Evolutionary conservation across 495 filamentous ascomycete genomes (phyloP), one percentile per base, ranked within the genome.

Genomic region (Copromyces sp.): DNA sequence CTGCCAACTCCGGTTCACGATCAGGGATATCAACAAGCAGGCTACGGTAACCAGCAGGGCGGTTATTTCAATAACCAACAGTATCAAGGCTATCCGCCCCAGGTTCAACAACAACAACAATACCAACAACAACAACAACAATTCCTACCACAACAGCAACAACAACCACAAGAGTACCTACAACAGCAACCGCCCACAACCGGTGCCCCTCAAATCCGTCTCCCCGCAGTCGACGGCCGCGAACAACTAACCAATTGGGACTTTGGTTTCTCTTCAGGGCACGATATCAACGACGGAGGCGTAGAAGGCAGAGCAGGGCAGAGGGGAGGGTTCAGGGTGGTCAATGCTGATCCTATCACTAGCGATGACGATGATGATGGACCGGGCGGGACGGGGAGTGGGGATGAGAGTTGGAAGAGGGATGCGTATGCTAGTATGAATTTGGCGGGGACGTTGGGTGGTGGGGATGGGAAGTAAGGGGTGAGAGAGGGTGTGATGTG

Each of bases 201-300:
- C 69, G 70, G 59, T 69, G 53, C 80, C 72, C 80, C 83, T 37
- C 83, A 83, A 72, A 83, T 85, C 17, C 77, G 80, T 35, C 76
- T 86, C 37, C 82, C 84, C 0, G 78, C 83, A 3, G 78, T 82
- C 9, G 84, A 85, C 29, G 80, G 81, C 68, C 74, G 78, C 29
- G 80, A 80, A 73, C 74, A 74, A 32, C 70, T 81, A 20, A 78
- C 77, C 68, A 75, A 79, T 70, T 76, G 79, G 75, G 65, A 73
- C 24, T 14, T 16, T 14, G 24, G 12, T 0, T 65, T 65, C 32
- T 65, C 53, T 7, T 65, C 53, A 1, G 53, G 29, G 2, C 53
- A 65, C 53, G 53, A 65, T 9, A 65, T 65, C 53, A 65, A 65
- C 29, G 53, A 65, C 7, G 53, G 53, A 32, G 53, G 53, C 1